These are phyloP conservation scores for Citrus glauca DNA, from an alignment of 345 rosid genomes.

Conservation along the genomic window DNA sequence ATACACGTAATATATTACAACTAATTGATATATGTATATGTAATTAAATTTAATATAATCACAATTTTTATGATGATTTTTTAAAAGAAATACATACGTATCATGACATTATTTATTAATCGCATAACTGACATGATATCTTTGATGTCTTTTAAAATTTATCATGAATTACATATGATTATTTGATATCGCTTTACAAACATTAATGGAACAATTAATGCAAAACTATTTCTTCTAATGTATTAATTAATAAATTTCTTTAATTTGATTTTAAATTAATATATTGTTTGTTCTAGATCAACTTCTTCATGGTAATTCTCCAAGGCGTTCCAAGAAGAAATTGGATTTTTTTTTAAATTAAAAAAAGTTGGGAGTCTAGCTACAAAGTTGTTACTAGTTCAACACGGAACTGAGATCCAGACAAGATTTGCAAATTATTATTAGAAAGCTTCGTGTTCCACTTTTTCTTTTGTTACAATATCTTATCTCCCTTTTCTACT, in stretches of 20 bases:
- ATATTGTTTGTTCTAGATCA: not conserved
- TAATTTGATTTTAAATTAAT: not conserved
- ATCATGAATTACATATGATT: not conserved
- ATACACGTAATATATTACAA: too few relatives aligned
- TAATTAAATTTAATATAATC: too few relatives aligned
- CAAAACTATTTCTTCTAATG: not conserved
- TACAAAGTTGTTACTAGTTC: not conserved
- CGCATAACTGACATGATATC: too few relatives aligned
- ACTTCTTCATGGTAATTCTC: too few relatives aligned
- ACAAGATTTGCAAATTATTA: not conserved
- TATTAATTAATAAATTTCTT: not conserved
- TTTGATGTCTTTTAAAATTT: too few relatives aligned
- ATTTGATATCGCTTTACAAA: constrained; percentile 9
- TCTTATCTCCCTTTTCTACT: constrained; percentile 7
- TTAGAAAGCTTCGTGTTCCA: not conserved
- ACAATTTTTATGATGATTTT: too few relatives aligned
- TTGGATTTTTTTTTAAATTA: too few relatives aligned
- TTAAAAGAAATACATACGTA: too few relatives aligned
- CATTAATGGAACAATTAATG: not conserved
- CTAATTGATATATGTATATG: too few relatives aligned
- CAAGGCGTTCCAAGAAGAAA: not conserved
- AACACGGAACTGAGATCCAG: not conserved
- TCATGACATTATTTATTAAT: too few relatives aligned
- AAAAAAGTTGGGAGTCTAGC: not conserved
- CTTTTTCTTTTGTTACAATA: constrained; percentile 8